phyloP scores from a whole-genome alignment of 2,329 filamentous ascomycete species.

The Hypoxylon sp. region DNA sequence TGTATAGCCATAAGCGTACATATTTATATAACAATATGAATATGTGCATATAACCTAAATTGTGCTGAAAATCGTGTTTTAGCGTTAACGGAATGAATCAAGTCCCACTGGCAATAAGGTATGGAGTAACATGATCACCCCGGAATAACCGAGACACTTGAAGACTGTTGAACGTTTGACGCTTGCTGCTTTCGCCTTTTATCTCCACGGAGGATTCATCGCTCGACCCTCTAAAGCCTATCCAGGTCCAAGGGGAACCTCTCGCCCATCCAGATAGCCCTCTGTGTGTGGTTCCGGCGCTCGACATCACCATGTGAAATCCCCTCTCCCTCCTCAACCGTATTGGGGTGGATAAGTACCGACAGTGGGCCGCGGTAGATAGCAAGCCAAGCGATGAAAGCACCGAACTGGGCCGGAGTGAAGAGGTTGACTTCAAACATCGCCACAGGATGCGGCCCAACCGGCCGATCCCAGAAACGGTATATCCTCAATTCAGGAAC shows the following conservation, averaged over 20 bases:
- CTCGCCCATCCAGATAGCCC: constrained; percentile 81
- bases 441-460: constrained; percentile 84
- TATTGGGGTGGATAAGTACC: constrained; percentile 86
- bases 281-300: constrained; percentile 71
- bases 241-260: constrained; percentile 69
- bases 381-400: constrained; percentile 87
- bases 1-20: too few species aligned
- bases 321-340: constrained; percentile 56
- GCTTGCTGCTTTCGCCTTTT: background rate
- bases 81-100: too few species aligned
- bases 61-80: too few species aligned
- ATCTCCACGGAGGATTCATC: background rate
- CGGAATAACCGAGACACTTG: background rate
- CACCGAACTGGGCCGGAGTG: constrained; percentile 87
- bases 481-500: constrained; percentile 90
- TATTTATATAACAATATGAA: too few species aligned
- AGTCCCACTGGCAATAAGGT: too few species aligned
- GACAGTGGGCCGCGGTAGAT: constrained; percentile 85
- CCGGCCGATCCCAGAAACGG: constrained; percentile 77
- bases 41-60: too few species aligned
- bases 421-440: constrained; percentile 97
- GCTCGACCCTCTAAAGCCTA: constrained; percentile 2
- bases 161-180: background rate
- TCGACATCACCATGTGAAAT: constrained; percentile 51
- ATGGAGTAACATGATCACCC: too few species aligned